Percentiles rank a stretch among this genome's conserved stretches.
These are phyloP conservation scores for Millerozyma acaciae DNA, from an alignment of 805 yeast genomes.

Conservation along the genomic window DNA sequence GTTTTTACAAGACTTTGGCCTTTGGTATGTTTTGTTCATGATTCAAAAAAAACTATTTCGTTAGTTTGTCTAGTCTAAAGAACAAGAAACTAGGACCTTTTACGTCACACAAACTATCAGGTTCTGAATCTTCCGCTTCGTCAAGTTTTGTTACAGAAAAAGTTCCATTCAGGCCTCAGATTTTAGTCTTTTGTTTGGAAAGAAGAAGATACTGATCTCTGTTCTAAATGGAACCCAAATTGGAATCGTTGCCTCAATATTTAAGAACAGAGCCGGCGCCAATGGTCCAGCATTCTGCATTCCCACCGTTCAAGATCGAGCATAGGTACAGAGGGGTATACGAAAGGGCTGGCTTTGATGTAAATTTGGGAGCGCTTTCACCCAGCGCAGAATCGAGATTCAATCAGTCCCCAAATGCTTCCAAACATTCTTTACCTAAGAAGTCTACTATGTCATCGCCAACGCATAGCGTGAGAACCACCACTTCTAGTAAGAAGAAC, in stretches of 20 bases:
- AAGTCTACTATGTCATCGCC: background rate
- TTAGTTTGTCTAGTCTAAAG: no score
- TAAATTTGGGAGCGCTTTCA: conserved; percentile 15
- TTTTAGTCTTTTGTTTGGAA: no score
- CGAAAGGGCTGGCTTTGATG: conserved; percentile 80
- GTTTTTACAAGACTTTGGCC: no score
- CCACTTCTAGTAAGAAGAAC: background rate
- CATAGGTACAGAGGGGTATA: conserved; percentile 65
- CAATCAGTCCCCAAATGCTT: background rate
- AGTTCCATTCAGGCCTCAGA: no score
- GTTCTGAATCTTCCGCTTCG: no score
- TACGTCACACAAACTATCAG: no score
- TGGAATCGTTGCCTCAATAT: conserved; percentile 13
- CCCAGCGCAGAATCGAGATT: background rate
- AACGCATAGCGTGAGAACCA: background rate
- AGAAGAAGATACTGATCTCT: no score
- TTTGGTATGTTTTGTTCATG: no score
- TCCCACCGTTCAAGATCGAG: conserved; percentile 66
- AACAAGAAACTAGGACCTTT: no score
- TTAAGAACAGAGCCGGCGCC: conserved; percentile 22
- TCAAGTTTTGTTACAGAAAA: no score
- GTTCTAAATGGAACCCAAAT: conserved; percentile 3
- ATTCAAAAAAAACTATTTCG: no score
- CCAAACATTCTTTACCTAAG: background rate
- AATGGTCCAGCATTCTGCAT: conserved; percentile 44